Evolutionary conservation across 1,284 basidiomycete genomes (phyloP).

Genomic region (Peniophora sp.): DNA sequence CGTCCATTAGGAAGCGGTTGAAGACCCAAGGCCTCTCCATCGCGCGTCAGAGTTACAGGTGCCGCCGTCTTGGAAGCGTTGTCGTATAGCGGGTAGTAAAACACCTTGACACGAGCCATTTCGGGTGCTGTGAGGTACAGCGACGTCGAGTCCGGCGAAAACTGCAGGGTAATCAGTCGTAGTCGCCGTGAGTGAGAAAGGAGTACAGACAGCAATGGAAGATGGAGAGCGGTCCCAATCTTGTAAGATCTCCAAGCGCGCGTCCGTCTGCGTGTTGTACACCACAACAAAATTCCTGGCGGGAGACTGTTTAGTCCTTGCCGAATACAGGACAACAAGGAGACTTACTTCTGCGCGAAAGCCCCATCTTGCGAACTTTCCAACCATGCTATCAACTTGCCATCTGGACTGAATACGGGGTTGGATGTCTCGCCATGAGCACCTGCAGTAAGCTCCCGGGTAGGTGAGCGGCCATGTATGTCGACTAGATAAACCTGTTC

Average conservation of each 20-base stretch:
- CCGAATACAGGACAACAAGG: neutral
- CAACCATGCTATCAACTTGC: slow-evolving; percentile 74
- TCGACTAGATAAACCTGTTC: slow-evolving; percentile 55
- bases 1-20: slow-evolving; percentile 48
- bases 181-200: too few relatives aligned
- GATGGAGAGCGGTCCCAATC: slow-evolving; percentile 76
- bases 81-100: slow-evolving; percentile 46
- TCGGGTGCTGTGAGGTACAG: slow-evolving; percentile 73
- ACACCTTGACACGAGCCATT: slow-evolving; percentile 63
- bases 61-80: slow-evolving; percentile 32
- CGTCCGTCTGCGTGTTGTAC: slow-evolving; percentile 56
- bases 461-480: slow-evolving; percentile 34
- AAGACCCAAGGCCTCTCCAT: slow-evolving; percentile 48
- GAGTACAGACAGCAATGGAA: slow-evolving; percentile 38
- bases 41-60: slow-evolving; percentile 50
- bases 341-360: slow-evolving; percentile 61
- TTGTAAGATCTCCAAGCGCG: slow-evolving; percentile 62
- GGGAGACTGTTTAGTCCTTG: neutral
- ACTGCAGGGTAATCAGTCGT: slow-evolving; percentile 33
- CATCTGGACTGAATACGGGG: slow-evolving; percentile 59
- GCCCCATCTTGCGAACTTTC: slow-evolving; percentile 81
- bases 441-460: slow-evolving; percentile 69
- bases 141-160: slow-evolving; percentile 60
- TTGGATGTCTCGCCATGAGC: slow-evolving; percentile 71
- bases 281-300: slow-evolving; percentile 67